These are phyloP conservation scores for Lablab purpureus DNA, from an alignment of 306 rosid species.

Conservation along the genomic window DNA sequence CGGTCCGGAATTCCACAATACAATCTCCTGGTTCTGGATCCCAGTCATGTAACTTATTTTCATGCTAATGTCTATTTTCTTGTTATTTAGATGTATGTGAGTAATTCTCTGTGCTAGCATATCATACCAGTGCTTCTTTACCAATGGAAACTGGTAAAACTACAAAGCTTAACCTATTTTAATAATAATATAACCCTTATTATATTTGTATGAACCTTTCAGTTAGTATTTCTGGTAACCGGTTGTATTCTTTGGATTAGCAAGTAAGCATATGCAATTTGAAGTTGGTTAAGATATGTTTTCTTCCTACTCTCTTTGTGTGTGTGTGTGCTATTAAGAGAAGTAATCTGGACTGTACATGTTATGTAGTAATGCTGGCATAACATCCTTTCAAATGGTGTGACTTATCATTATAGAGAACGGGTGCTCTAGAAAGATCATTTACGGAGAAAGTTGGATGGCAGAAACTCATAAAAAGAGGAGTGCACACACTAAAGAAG, in stretches of 20 bases:
- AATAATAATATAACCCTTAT: slow-evolving; percentile 13
- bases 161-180: slow-evolving; percentile 28
- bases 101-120: slow-evolving; percentile 29
- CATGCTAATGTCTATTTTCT: slow-evolving; percentile 35
- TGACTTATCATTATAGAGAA: slow-evolving; percentile 63
- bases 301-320: not conserved
- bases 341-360: slow-evolving; percentile 27
- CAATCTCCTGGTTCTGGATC: slow-evolving; percentile 82
- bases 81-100: slow-evolving; percentile 13
- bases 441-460: slow-evolving; percentile 72
- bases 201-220: not conserved
- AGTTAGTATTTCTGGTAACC: slow-evolving; percentile 23
- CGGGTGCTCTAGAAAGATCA: slow-evolving; percentile 66
- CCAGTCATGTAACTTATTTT: slow-evolving; percentile 71
- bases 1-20: slow-evolving; percentile 55
- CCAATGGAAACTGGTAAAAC: slow-evolving; percentile 7
- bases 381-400: slow-evolving; percentile 36
- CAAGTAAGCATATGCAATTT: slow-evolving; percentile 27
- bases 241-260: slow-evolving; percentile 32
- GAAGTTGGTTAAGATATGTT: slow-evolving; percentile 33
- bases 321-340: not conserved
- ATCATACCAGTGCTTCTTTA: slow-evolving; percentile 8
- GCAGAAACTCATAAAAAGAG: slow-evolving; percentile 85
- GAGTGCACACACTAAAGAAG: slow-evolving; percentile 79
- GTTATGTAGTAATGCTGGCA: slow-evolving; percentile 35